Conservation (phyloP, 148 eudicot genomes). For the Silene latifolia region DNA sequence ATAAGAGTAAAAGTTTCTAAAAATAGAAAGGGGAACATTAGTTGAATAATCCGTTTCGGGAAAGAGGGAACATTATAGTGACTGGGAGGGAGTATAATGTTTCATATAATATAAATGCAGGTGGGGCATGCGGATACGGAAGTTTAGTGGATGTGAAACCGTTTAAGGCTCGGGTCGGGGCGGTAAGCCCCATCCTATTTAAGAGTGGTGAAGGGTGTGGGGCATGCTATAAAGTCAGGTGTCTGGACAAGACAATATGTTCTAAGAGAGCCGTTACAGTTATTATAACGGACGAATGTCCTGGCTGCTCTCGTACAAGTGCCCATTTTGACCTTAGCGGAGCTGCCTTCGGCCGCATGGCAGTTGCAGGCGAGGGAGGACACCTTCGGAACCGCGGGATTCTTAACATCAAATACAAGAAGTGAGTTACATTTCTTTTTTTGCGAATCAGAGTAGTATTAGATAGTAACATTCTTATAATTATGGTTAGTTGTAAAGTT, state of each 20-base stretch:
- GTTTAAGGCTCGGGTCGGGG: conserved; percentile 75
- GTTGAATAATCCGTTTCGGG: too few relatives aligned
- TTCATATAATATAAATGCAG: conserved; percentile 33
- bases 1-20: too few relatives aligned
- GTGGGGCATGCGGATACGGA: conserved; percentile 99
- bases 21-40: too few relatives aligned
- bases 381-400: conserved; percentile 71
- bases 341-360: conserved; percentile 86
- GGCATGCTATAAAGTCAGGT: conserved; percentile 87
- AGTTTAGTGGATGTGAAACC: conserved; percentile 92
- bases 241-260: conserved; percentile 70
- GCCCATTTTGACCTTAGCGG: conserved; percentile 92
- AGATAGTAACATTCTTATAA: neutral
- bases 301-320: conserved; percentile 63
- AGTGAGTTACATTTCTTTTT: conserved; percentile 34
- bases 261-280: conserved; percentile 81
- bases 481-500: too few relatives aligned
- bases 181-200: conserved; percentile 73
- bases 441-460: too few relatives aligned
- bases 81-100: too few relatives aligned
- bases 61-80: too few relatives aligned
- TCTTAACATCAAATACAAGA: conserved; percentile 51
- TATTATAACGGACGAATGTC: conserved; percentile 87
- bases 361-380: conserved; percentile 47
- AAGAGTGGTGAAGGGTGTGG: conserved; percentile 96